Base-by-base conservation (phyloP, 2,329 filamentous ascomycete genomes). In the Aspergillus jensenii region DNA sequence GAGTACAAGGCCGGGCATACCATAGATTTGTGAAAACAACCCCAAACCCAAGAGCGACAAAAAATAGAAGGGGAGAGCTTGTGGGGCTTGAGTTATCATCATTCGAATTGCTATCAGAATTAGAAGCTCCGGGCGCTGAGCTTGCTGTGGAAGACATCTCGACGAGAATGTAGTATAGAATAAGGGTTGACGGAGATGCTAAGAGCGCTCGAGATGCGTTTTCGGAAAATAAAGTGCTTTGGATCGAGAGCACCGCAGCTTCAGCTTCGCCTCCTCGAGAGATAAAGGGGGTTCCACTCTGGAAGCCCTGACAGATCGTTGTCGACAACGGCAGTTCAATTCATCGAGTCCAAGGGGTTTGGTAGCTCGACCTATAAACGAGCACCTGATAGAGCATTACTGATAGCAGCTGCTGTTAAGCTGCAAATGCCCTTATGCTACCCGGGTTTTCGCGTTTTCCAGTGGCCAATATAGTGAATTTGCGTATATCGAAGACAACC, bases 11-110 rank as follows among this genome's bases (percentile, higher is more conserved):
- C 33, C 60, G n/a, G 62, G 75, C 89, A 80, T 83, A 98, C 95
- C 95, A 99, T 76, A 99, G 80, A 76, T 99, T 99, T 51, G 95
- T 99, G 71, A 99, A 99, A 45, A 99, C 95, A 19, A 99, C 95
- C 67, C 95, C 95, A 69, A 99, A 98, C 4, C 95, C 95, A 31
- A 99, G 81, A 15, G 95, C 93, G 56, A 98, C 92, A 73, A 98
- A 97, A 79, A 98, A 98, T 6, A 95, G 80, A 56, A 95, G 76
- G 40, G 90, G 90, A 39, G 89, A 92, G 71, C 84, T 90, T 45
- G 86, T 89, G 37, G 83, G 84, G 43, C 80, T 80, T 11, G 69
- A 68, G 61, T 72, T 73, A 47, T 71, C 69, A 55, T 69, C 69
- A 23, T 73, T 72, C 12, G 52, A 61, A 62, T 60, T 65, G 53